Evolutionary conservation across 139 green algal species (phyloP), one percentile per base, ranked within the genome.

Genomic region (Volvox reticuliferus): DNA sequence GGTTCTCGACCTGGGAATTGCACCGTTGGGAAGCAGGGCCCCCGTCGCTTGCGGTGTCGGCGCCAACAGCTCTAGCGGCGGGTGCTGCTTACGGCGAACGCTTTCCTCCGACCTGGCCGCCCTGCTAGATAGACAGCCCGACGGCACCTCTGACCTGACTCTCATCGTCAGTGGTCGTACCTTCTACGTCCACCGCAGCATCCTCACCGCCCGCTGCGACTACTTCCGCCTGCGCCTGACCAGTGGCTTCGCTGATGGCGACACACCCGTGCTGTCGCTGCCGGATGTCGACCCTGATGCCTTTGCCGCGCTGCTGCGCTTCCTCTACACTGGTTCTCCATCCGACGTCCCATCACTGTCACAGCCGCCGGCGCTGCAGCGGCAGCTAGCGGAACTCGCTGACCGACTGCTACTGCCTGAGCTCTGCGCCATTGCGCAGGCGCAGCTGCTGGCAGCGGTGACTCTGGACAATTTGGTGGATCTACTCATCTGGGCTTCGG

Each of bases 71-170:
- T 16, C 36, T 24, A 26, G 20, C 14, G 19, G 32, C 9, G 44
- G 44, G 5, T 55, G 44, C 44, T 55, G 9, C 9, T 9, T 9
- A 5, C 44, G 44, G 44, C 44, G 36, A 26, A 35, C 79, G 0
- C 79, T 86, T 2, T 6, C 79, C 35, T 28, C 14, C 50, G 50
- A 86, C 79, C 50, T 86, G 24, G 79, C 44, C 26, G 79, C 79
- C 14, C 79, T 86, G 79, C 50, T 86, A 1, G 79, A 86, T n/a
- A 55, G 79, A n/a, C 79, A 86, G 79, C 79, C 79, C 24, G 79
- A 86, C 79, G 28, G 79, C 50, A 86, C 79, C 79, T 32, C 79
- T 0, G 79, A 86, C 79, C 30, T 73, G 12, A 44, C 16, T 1
- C 13, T 86, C 12, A 19, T 1, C 1, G 79, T 71, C 13, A 55